These are phyloP conservation scores for Cryptomeria japonica DNA, from an alignment of 75 land plant genomes.

Conservation along the genomic window DNA sequence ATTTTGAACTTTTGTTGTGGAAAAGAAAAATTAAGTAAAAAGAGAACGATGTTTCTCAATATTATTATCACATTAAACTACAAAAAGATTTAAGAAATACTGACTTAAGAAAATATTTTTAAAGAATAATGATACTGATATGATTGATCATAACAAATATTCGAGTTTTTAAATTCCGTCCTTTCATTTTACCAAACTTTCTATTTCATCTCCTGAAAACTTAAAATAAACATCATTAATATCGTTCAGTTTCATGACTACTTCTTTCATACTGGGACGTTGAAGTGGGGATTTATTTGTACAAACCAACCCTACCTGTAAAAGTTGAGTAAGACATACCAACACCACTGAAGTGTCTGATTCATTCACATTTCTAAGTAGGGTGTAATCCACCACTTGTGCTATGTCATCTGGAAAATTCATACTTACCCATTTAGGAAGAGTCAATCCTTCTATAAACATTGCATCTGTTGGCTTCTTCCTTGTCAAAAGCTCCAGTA, in stretches of 20 bases:
- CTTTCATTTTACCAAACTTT: too few species aligned
- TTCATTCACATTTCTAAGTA: neutral
- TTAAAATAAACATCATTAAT: neutral
- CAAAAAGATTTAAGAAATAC: too few species aligned
- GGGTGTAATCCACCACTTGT: neutral
- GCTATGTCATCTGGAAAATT: neutral
- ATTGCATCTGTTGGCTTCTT: neutral
- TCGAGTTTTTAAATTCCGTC: too few species aligned
- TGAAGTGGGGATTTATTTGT: neutral
- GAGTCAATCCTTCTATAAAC: neutral
- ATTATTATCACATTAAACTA: too few species aligned
- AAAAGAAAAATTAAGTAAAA: too few species aligned
- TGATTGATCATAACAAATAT: too few species aligned
- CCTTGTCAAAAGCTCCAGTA: neutral
- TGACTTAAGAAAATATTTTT: too few species aligned
- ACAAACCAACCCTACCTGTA: neutral
- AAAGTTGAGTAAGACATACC: neutral
- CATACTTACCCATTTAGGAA: neutral
- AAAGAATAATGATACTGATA: too few species aligned
- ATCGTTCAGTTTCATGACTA: neutral
- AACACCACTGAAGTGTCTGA: neutral
- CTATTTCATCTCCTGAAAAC: too few species aligned
- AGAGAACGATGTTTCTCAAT: too few species aligned
- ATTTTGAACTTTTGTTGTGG: too few species aligned
- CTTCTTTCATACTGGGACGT: neutral